phyloP scores from a whole-genome alignment of 2,329 filamentous ascomycete genomes.

The Diatrype stigma region DNA sequence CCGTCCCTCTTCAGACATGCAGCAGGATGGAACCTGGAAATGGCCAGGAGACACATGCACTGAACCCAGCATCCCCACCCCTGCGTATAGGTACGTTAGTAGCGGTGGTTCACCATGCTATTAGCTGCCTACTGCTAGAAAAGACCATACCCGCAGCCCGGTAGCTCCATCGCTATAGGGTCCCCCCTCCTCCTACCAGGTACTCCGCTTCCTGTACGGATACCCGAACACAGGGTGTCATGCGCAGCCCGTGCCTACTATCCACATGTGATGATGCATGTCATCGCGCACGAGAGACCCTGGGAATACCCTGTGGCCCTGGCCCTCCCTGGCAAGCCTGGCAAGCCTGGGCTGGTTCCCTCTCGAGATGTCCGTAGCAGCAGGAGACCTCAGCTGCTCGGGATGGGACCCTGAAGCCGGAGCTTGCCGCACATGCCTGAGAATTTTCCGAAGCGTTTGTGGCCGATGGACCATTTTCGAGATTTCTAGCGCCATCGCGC shows the following conservation, averaged over 20 bases:
- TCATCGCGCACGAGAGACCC: not conserved
- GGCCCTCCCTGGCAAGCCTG: too few relatives aligned
- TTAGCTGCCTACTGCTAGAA: too few relatives aligned
- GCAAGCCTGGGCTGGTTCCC: too few relatives aligned
- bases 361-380: too few relatives aligned
- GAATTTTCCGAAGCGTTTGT: too few relatives aligned
- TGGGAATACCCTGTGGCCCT: not conserved
- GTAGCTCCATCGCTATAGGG: not conserved
- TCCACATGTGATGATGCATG: too few relatives aligned
- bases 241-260: not conserved
- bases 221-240: not conserved
- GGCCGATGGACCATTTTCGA: not conserved
- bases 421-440: too few relatives aligned
- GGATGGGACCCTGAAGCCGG: not conserved
- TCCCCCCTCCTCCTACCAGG: not conserved
- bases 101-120: too few relatives aligned
- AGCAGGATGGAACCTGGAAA: too few relatives aligned
- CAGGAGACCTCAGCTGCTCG: not conserved
- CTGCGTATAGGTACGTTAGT: not conserved
- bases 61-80: too few relatives aligned
- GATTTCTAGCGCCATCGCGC: not conserved
- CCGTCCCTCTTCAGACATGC: too few relatives aligned
- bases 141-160: not conserved
- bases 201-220: not conserved
- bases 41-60: too few relatives aligned